Evolutionary conservation across 208 protist species (phyloP), one percentile per base, ranked within the genome.

Genomic region (Trypanosoma caninum): DNA sequence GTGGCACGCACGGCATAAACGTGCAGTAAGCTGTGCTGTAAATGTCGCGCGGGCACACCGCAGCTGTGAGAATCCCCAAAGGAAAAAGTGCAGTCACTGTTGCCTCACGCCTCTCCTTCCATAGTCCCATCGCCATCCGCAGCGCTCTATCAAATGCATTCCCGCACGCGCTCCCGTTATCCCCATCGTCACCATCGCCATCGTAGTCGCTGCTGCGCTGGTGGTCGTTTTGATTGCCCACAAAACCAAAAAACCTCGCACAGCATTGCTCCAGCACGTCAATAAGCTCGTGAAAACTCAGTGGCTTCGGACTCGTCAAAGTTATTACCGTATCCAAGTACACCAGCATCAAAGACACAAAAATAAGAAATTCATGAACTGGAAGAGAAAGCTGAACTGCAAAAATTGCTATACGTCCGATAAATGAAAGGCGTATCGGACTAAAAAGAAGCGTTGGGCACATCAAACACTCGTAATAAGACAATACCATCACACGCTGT

Each of bases 401-500:
- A n/a, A 60, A 11, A 8, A 46, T 33, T 18, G 69, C 53, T 40
- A 88, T 38, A 2, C 59, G 54, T 5, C 34, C 34, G 9, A 75
- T 41, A 31, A 59, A 60, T 11, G 76, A 72, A 4, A 68, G 60
- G 16, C 82, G 61, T 13, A 91, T 42, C 7, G 84, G 74, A 38
- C 79, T 87, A 27, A 72, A 80, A 10, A 87, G 65, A n/a, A 91
- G 65, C 18, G 72, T 65, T 0, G 84, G 84, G 38, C 84, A 87
- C 31, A 81, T 51, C 2, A 84, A 68, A 13, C 65, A 64, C 55
- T 91, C 84, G 45, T 84, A 87, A 28, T 67, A 77, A 0, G 78
- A 50, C 10, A 81, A 50, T 20, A 82, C 42, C 7, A 25, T 55
- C 11, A 91, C 65, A 48, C 45, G 65, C 18, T 56, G 64, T 57